A percentile compares a stretch with the other conserved stretches of the same genome.
phyloP scores from a whole-genome alignment of 495 filamentous ascomycete genomes.

The Talaromyces borbonicus region DNA sequence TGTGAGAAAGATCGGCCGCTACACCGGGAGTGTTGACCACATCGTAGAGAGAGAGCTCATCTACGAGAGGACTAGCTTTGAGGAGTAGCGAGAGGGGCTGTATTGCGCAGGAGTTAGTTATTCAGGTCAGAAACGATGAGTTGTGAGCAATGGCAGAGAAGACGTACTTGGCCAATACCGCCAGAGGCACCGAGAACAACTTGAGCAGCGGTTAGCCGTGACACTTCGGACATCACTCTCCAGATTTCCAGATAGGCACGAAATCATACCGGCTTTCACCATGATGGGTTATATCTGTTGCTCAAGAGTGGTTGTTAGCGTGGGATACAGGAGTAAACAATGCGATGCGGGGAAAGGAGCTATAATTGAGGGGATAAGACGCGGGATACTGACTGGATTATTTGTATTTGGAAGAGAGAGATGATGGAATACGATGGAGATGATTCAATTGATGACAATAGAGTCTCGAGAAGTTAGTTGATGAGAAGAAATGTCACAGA shows the following conservation, averaged over 20 bases:
- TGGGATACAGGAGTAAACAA: too few relatives aligned
- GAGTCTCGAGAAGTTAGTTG: too few relatives aligned
- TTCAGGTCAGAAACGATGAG: neutral
- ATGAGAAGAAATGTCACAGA: too few relatives aligned
- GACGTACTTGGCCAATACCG: conserved; percentile 88
- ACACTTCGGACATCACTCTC: neutral
- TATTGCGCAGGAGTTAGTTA: neutral
- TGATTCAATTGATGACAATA: too few relatives aligned
- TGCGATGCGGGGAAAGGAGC: too few relatives aligned
- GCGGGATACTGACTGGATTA: too few relatives aligned
- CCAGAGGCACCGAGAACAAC: conserved; percentile 94
- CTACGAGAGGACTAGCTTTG: conserved; percentile 74
- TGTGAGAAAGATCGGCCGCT: conserved; percentile 90
- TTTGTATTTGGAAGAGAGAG: too few relatives aligned
- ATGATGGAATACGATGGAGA: too few relatives aligned
- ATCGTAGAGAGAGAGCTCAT: conserved; percentile 95
- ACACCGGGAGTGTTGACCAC: conserved; percentile 98
- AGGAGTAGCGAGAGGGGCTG: conserved; percentile 93
- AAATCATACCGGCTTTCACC: conserved; percentile 72
- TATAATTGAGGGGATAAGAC: too few relatives aligned
- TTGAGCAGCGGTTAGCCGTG: conserved; percentile 30
- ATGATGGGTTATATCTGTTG: too few relatives aligned
- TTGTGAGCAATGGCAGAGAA: neutral
- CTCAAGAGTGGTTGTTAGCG: neutral
- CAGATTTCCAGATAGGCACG: too few relatives aligned